A percentile compares a stretch with the other conserved stretches of the same genome.
phyloP scores from a whole-genome alignment of 495 filamentous ascomycete genomes.

The Penicillium mononematosum region DNA sequence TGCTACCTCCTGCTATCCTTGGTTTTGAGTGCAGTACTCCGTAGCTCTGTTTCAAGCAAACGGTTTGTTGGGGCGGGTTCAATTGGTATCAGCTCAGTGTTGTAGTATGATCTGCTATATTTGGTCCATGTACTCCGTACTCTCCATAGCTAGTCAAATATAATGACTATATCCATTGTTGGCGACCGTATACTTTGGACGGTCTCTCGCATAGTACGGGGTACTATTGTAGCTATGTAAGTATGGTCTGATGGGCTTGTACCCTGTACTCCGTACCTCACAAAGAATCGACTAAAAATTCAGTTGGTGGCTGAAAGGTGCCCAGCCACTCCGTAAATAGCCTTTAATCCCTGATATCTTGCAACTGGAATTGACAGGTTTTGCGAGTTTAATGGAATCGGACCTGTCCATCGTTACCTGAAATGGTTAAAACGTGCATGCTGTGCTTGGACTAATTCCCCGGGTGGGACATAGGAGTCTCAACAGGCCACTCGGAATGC shows the following conservation, averaged over 20 bases:
- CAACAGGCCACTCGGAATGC: conserved; percentile 18
- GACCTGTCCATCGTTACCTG: conserved; percentile 11
- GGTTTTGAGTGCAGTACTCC: not conserved
- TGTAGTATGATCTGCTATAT: not conserved
- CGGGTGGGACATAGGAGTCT: conserved; percentile 5
- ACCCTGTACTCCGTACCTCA: not conserved
- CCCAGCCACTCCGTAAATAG: not conserved
- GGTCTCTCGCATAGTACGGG: not conserved
- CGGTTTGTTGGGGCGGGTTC: not conserved
- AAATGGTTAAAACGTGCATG: conserved; percentile 11
- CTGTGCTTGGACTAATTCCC: conserved; percentile 19
- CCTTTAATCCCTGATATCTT: not conserved
- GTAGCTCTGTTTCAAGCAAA: not conserved
- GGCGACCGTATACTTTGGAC: not conserved
- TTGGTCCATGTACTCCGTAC: not conserved
- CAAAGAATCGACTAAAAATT: not conserved
- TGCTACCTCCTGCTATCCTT: not conserved
- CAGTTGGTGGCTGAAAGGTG: conserved; percentile 1
- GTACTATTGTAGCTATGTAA: too few relatives aligned
- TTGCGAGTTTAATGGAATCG: not conserved
- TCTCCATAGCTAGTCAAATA: not conserved
- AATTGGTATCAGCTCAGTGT: not conserved
- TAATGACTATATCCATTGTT: not conserved
- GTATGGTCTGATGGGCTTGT: too few relatives aligned
- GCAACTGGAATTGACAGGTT: conserved; percentile 1